Evolutionary conservation across 2,329 filamentous ascomycete species (phyloP).

Genomic region (Grosmannia serpens): DNA sequence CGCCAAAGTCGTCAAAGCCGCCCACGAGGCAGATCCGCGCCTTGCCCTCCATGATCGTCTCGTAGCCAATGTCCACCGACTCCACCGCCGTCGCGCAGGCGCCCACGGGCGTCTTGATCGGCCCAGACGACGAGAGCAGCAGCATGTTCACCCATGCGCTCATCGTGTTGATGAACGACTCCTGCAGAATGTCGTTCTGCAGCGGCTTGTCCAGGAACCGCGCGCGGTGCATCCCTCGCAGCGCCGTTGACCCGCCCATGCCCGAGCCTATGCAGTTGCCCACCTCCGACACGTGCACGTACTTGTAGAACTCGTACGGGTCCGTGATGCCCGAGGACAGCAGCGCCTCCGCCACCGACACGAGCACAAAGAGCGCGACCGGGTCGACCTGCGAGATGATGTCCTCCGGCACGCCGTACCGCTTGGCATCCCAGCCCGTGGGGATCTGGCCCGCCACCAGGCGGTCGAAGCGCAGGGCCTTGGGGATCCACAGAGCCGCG

Average conservation of each 20-base stretch:
- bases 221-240: slow-evolving; percentile 97
- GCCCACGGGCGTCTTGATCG: slow-evolving; percentile 97
- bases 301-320: slow-evolving; percentile 99
- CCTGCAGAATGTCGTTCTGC: slow-evolving; percentile 97
- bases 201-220: slow-evolving; percentile 93
- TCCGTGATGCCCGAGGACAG: slow-evolving; percentile 92
- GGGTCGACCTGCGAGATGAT: slow-evolving; percentile 97
- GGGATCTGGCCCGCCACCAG: slow-evolving; percentile 95
- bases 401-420: slow-evolving; percentile 92
- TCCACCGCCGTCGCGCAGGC: slow-evolving; percentile 96
- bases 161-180: slow-evolving; percentile 99
- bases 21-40: slow-evolving; percentile 94
- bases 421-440: slow-evolving; percentile 92
- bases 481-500: slow-evolving; percentile 87
- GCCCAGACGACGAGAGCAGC: slow-evolving; percentile 88
- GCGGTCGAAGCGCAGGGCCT: slow-evolving; percentile 92
- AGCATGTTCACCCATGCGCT: slow-evolving; percentile 99
- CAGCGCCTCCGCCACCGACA: slow-evolving; percentile 84
- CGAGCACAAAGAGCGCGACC: slow-evolving; percentile 88
- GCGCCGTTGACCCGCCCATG: slow-evolving; percentile 86
- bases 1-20: slow-evolving; percentile 98
- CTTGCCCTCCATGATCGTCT: slow-evolving; percentile 97
- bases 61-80: slow-evolving; percentile 93
- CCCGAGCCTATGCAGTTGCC: slow-evolving; percentile 98
- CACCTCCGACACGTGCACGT: slow-evolving; percentile 94